Evolutionary conservation across 345 rosid species (phyloP).

Genomic region (Acer negundo): DNA sequence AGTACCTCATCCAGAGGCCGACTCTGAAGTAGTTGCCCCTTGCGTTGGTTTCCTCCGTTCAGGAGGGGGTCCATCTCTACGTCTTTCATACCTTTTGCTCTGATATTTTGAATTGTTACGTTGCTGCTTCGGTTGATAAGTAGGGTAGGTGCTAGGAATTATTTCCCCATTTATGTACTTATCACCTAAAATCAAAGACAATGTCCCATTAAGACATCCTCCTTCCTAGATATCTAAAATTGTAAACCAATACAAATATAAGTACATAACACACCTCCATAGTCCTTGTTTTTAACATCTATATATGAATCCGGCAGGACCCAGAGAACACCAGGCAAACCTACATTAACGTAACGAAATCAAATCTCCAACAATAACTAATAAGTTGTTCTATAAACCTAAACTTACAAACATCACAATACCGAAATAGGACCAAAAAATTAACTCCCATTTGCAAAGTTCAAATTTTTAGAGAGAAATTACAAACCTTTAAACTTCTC

Average conservation of each 20-base stretch:
- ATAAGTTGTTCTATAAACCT: too few relatives aligned
- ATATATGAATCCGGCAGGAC: constrained; percentile 95
- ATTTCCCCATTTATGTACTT: constrained; percentile 95
- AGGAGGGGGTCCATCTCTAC: constrained; percentile 73
- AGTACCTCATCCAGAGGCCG: constrained; percentile 43
- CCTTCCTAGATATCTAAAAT: background rate
- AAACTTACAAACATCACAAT: background rate
- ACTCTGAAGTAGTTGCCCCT: constrained; percentile 49
- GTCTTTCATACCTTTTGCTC: constrained; percentile 74
- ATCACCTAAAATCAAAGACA: constrained; percentile 51
- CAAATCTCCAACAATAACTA: background rate
- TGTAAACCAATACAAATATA: background rate
- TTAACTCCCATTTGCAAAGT: background rate
- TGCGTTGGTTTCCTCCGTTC: constrained; percentile 63
- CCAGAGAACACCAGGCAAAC: constrained; percentile 98
- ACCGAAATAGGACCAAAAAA: background rate
- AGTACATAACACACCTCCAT: constrained; percentile 64
- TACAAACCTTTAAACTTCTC: constrained; percentile 83
- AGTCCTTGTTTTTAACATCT: constrained; percentile 95
- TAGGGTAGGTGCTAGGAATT: constrained; percentile 86
- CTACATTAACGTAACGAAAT: constrained; percentile 34
- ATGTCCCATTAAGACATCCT: background rate
- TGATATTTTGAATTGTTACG: constrained; percentile 57
- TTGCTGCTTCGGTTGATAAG: constrained; percentile 80
- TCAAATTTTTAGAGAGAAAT: background rate